These are phyloP conservation scores for Erythrophleum fordii DNA, from an alignment of 306 rosid species.

Conservation along the genomic window DNA sequence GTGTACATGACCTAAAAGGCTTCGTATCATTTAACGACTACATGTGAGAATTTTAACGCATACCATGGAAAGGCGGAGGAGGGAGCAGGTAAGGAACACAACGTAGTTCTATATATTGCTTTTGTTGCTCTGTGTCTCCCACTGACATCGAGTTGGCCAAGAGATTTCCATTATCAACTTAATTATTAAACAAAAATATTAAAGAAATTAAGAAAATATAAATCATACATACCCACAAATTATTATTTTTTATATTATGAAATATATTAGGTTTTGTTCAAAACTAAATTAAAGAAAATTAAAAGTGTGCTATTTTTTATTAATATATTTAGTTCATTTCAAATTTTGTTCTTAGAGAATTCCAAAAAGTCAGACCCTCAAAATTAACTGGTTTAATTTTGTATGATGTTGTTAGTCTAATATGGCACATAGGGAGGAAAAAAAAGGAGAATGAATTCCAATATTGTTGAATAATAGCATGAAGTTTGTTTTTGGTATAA, in stretches of 20 bases:
- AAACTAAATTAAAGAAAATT: too few species aligned
- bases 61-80: slow-evolving; percentile 1
- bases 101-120: slow-evolving; percentile 19
- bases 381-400: too few species aligned
- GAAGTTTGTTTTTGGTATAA: not conserved
- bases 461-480: too few species aligned
- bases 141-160: not conserved
- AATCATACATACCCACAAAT: too few species aligned
- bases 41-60: slow-evolving; percentile 1
- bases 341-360: too few species aligned
- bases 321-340: too few species aligned
- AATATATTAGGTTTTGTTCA: too few species aligned
- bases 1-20: slow-evolving; percentile 15
- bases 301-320: too few species aligned
- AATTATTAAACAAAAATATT: not conserved
- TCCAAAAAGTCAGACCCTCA: too few species aligned
- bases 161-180: not conserved
- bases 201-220: too few species aligned
- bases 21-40: slow-evolving; percentile 39
- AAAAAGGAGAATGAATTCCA: not conserved
- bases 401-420: too few species aligned
- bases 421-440: not conserved
- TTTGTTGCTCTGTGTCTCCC: slow-evolving; percentile 3
- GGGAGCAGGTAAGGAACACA: not conserved
- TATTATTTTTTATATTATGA: too few species aligned